phyloP scores from a whole-genome alignment of 2,329 filamentous ascomycete genomes.

The Colletotrichum sp. region DNA sequence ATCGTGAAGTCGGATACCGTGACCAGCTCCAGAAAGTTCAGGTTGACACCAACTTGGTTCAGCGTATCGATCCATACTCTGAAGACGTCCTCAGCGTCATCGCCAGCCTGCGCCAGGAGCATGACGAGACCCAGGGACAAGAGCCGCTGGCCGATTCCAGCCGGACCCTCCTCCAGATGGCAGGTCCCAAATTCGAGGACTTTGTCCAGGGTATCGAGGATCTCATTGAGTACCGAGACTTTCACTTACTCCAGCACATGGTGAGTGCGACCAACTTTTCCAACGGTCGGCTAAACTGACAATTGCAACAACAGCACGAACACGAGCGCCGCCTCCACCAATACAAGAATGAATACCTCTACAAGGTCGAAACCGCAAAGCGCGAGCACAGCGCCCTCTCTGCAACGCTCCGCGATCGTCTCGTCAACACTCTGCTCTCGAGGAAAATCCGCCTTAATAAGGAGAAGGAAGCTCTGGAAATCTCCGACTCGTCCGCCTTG shows the following conservation, averaged over 20 bases:
- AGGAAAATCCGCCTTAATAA: slow-evolving; percentile 69
- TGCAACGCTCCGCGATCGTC: slow-evolving; percentile 65
- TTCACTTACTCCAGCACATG: slow-evolving; percentile 79
- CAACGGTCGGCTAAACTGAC: neutral
- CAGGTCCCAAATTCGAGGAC: slow-evolving; percentile 82
- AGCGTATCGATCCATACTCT: slow-evolving; percentile 82
- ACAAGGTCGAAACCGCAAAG: slow-evolving; percentile 67
- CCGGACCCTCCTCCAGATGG: slow-evolving; percentile 71
- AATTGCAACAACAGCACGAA: slow-evolving; percentile 54
- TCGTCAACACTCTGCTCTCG: slow-evolving; percentile 68
- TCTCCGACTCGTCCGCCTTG: slow-evolving; percentile 68
- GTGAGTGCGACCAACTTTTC: slow-evolving; percentile 54
- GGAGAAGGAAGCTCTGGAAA: slow-evolving; percentile 72
- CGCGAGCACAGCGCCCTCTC: slow-evolving; percentile 66
- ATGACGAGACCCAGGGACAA: slow-evolving; percentile 50
- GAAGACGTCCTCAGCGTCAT: slow-evolving; percentile 76
- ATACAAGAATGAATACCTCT: slow-evolving; percentile 63
- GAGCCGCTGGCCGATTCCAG: slow-evolving; percentile 45
- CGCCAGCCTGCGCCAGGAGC: slow-evolving; percentile 63
- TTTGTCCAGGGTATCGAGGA: slow-evolving; percentile 90
- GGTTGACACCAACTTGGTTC: slow-evolving; percentile 85
- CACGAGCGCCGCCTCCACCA: slow-evolving; percentile 67
- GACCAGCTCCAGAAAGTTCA: slow-evolving; percentile 93
- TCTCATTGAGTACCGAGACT: slow-evolving; percentile 85
- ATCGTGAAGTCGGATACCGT: slow-evolving; percentile 84